Base-by-base conservation (phyloP, 106 monocot species). In the Dioscorea alata region DNA sequence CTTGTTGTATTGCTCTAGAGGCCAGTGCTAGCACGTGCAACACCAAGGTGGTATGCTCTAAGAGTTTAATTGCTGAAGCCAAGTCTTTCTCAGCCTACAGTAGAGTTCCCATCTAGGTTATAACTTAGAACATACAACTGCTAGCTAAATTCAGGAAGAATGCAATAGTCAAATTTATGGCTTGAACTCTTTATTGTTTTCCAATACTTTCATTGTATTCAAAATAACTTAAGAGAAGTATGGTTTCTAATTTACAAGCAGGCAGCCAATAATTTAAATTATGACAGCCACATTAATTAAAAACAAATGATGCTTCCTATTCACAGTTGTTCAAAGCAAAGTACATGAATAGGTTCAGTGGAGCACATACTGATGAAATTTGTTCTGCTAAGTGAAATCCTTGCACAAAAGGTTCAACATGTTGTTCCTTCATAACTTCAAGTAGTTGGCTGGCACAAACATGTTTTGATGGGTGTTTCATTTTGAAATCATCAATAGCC, bases 21-120 rank as follows among this genome's bases (percentile, higher is more conserved):
- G 74, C 69, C 23, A 71, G 23, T 70, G 60, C 68, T 65, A 86
- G 61, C 13, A 80, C 68, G 57, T 69, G 57, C 12, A 83, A 59
- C 12, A 70, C 73, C 35, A 63, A 74, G 12, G 63, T 69, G 49
- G 84, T 68, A 77, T 81, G 82, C 61, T 82, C 74, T 58, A 80
- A 80, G 72, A 88, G 72, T 50, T 72, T 23, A 60, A 84, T 56
- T 66, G 87, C 79, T 59, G 77, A 57, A 56, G 33, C 60, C 66
- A 80, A 67, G 52, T 85, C 48, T 23, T 84, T 81, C 70, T 68
- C 74, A 52, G 82, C 88, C 91, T 91, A 60, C 24, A 33, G 53
- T 20, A 22, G 51, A 51, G 14, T 49, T 48, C 52, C 16, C 16
- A 6, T 33, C 4, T 18, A 33, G 17, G 14, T 28, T 34, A 15